Conservation (phyloP, 257 asterid species). For the Lycium ferocissimum region DNA sequence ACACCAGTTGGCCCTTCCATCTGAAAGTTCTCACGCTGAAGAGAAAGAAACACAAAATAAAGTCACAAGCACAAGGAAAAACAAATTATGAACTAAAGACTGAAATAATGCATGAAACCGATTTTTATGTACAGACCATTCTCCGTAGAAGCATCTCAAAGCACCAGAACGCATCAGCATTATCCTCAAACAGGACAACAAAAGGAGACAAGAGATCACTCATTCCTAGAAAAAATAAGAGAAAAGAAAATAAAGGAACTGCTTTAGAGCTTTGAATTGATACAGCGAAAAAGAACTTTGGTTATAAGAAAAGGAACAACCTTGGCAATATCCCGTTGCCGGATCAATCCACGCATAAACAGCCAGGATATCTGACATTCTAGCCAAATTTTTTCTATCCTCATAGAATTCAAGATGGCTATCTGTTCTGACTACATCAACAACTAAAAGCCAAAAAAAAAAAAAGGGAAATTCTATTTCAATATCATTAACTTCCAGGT, state of each 20-base stretch:
- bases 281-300: constrained; percentile 30
- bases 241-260: constrained; percentile 36
- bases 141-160: constrained; percentile 98
- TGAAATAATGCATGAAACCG: constrained; percentile 21
- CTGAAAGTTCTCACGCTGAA: constrained; percentile 92
- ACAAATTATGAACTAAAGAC: constrained; percentile 7
- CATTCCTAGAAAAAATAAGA: constrained; percentile 68
- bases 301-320: constrained; percentile 45
- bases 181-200: constrained; percentile 94
- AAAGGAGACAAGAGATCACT: constrained; percentile 97
- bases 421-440: constrained; percentile 97
- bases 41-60: constrained; percentile 30
- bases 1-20: constrained; percentile 99
- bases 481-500: constrained; percentile 13
- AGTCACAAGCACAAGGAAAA: constrained; percentile 16
- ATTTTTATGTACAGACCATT: constrained; percentile 54
- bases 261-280: constrained; percentile 25
- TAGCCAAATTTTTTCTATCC: constrained; percentile 88
- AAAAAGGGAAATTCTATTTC: constrained; percentile 15
- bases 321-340: constrained; percentile 98
- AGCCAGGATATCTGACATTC: constrained; percentile 99
- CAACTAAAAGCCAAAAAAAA: constrained; percentile 57
- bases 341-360: constrained; percentile 99
- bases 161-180: constrained; percentile 99
- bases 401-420: constrained; percentile 94